Conservation (phyloP, 2,329 filamentous ascomycete species). For the Cordyceps militaris region DNA sequence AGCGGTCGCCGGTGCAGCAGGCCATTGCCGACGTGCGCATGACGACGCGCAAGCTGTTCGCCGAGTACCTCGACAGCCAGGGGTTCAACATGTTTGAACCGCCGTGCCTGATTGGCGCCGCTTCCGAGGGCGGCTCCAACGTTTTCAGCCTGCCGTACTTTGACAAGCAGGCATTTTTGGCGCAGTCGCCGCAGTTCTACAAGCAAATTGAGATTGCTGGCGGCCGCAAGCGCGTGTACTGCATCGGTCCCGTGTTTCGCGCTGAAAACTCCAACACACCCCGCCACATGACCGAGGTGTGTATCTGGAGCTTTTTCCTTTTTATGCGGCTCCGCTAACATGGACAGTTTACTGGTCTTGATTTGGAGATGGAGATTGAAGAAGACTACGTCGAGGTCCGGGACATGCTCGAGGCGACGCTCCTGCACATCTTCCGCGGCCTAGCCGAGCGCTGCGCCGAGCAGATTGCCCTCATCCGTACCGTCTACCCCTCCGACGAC, state of each 20-base stretch:
- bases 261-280: conserved; percentile 84
- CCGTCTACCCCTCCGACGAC: conserved; percentile 68
- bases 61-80: conserved; percentile 67
- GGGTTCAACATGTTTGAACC: conserved; percentile 82
- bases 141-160: conserved; percentile 92
- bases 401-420: conserved; percentile 63
- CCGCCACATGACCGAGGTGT: conserved; percentile 71
- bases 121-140: conserved; percentile 87
- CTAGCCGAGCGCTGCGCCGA: conserved; percentile 56
- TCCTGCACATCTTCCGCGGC: conserved; percentile 74
- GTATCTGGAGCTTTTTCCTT: not conserved
- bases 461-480: conserved; percentile 65
- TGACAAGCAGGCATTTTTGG: conserved; percentile 70
- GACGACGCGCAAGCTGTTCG: conserved; percentile 63
- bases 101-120: conserved; percentile 80
- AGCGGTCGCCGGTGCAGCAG: conserved; percentile 84
- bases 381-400: conserved; percentile 71
- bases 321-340: not conserved
- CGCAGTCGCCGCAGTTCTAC: conserved; percentile 78
- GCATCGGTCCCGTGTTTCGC: conserved; percentile 74
- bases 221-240: conserved; percentile 69
- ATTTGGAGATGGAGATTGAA: conserved; percentile 85
- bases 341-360: conserved; percentile 68
- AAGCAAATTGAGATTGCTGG: conserved; percentile 83
- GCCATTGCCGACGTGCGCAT: conserved; percentile 55